Base-by-base conservation (phyloP, 768 basidiomycete species). In the Pleurotus salmoneostramineus region DNA sequence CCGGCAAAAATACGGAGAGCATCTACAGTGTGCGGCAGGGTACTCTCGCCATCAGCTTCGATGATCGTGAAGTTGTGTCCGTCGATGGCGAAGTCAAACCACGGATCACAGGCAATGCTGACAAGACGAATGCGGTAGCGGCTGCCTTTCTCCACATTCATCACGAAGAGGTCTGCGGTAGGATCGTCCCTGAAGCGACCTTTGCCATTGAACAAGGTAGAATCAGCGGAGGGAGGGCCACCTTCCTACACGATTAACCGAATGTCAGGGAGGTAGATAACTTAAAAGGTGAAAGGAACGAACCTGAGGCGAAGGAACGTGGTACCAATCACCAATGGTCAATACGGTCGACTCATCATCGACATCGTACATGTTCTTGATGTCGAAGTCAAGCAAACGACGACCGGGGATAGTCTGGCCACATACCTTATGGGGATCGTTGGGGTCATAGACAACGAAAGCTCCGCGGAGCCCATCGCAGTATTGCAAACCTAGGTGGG, bases 51-150 rank as follows among this genome's bases (percentile, higher is more conserved):
- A 37, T 79, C 77, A 0, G 70, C 73, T 64, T 78, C 77, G 33
- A 77, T 78, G 57, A 79, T 58, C 0, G 72, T 78, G 56, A 79
- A 62, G 5, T 65, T 66, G 61, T 79, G 77, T 5, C 63, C 61
- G n/a, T 77, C 73, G 56, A 79, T 77, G 7, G 68, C 71, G 66
- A 80, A 73, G 3, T 56, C 60, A 57, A 68, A 71, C 58, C 67
- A 66, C 4, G 48, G 49, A 43, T 50, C 47, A 42, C 57, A 58
- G 4, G 48, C 31, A n/a, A 51, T 48, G 46, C 31, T 43, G 45
- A 58, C 12, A 3, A 58, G 46, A n/a, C 57, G 57, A 50, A 58
- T 35, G 11, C 56, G 50, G n/a, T 52, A 52, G 4, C 81, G 70
- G 48, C 67, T 56, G 5, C 42, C 55, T 6, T 11, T 10, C 10